These are phyloP conservation scores for Corynespora cassiicola DNA, from an alignment of 2,329 filamentous ascomycete species.

Conservation along the genomic window DNA sequence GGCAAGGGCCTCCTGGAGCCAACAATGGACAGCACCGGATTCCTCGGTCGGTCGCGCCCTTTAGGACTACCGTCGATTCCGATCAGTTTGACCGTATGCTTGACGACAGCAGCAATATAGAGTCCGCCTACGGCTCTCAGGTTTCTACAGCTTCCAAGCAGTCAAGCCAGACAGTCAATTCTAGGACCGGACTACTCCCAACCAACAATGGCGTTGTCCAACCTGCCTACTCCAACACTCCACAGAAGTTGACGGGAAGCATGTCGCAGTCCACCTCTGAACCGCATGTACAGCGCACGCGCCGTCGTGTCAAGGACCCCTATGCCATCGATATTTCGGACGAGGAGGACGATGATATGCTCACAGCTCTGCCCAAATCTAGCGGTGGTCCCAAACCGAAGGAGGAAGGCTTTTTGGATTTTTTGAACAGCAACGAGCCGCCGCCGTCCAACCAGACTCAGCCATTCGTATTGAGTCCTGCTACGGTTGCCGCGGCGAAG, in stretches of 20 bases:
- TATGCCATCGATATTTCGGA: constrained; percentile 80
- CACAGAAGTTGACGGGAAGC: constrained; percentile 41
- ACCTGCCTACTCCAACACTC: constrained; percentile 44
- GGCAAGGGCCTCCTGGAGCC: constrained; percentile 75
- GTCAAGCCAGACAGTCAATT: constrained; percentile 71
- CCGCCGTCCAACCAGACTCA: constrained; percentile 50
- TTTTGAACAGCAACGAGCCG: constrained; percentile 73
- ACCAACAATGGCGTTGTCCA: constrained; percentile 38
- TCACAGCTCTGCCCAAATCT: constrained; percentile 53
- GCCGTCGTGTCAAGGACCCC: constrained; percentile 80
- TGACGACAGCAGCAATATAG: constrained; percentile 36
- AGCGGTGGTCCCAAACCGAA: constrained; percentile 13
- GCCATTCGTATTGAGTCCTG: constrained; percentile 39
- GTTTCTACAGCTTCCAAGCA: constrained; percentile 46
- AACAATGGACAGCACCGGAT: constrained; percentile 72
- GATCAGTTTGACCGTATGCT: constrained; percentile 68
- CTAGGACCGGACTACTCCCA: constrained; percentile 71
- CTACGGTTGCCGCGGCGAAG: constrained; percentile 40
- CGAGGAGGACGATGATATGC: constrained; percentile 59
- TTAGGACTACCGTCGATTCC: constrained; percentile 84
- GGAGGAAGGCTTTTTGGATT: constrained; percentile 73
- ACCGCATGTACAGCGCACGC: constrained; percentile 73
- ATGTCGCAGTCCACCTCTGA: constrained; percentile 38
- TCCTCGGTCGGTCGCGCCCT: constrained; percentile 82
- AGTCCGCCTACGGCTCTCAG: constrained; percentile 43